A percentile compares a stretch with the other conserved stretches of the same genome.
Conservation (phyloP, 108 stramenopile species). For the Cyclotella choctawhatcheeana region DNA sequence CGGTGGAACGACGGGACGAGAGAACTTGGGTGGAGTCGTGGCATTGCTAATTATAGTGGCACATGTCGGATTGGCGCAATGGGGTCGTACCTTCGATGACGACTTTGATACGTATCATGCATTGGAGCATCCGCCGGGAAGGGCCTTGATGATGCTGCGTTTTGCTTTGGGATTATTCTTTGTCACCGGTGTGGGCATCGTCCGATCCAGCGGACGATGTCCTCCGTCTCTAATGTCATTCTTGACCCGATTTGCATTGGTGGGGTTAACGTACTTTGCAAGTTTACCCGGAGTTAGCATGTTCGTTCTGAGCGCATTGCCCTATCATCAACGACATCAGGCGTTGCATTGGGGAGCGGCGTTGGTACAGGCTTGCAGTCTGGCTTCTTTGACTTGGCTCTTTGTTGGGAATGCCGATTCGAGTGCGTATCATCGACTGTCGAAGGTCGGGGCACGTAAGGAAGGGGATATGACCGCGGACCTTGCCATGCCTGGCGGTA, state of each 20-base stretch:
- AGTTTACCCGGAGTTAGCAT: conserved; percentile 71
- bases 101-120: conserved; percentile 90
- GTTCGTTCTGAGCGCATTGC: conserved; percentile 61
- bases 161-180: conserved; percentile 65
- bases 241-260: conserved; percentile 66
- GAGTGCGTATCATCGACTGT: conserved; percentile 71
- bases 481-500: conserved; percentile 10
- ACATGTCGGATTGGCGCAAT: conserved; percentile 77
- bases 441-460: conserved; percentile 25
- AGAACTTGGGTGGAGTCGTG: conserved; percentile 43
- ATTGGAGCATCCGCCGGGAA: conserved; percentile 82
- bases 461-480: conserved; percentile 37
- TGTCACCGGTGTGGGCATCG: conserved; percentile 56
- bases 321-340: conserved; percentile 73
- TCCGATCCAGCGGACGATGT: conserved; percentile 67
- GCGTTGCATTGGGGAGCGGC: conserved; percentile 68
- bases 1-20: no score
- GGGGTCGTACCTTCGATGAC: conserved; percentile 85
- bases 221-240: conserved; percentile 66
- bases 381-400: conserved; percentile 72
- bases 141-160: conserved; percentile 75
- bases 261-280: conserved; percentile 76
- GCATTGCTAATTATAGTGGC: conserved; percentile 48
- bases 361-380: conserved; percentile 61
- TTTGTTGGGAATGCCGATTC: conserved; percentile 70